These are phyloP conservation scores for Globisporangium canariense DNA, from an alignment of 352 stramenopile genomes.

Conservation along the genomic window DNA sequence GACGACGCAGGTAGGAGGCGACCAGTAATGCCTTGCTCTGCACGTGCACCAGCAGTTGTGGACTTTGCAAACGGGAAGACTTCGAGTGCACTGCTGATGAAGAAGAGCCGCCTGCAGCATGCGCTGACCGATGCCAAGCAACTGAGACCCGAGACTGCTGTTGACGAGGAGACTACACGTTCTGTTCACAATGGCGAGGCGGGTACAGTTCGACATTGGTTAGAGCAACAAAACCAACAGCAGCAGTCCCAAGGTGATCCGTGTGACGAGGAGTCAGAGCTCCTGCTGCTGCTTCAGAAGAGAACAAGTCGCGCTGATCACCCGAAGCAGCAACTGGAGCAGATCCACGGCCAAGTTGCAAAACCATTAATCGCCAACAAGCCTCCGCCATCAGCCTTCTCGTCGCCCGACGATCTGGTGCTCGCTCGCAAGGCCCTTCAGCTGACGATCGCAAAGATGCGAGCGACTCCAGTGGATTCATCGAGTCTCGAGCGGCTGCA, in stretches of 20 bases:
- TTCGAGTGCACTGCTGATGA: slow-evolving; percentile 4
- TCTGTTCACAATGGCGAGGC: too few relatives aligned
- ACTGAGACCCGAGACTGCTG: neutral
- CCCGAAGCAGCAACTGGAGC: neutral
- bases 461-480: neutral
- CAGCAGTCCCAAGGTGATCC: neutral
- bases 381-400: neutral
- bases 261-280: neutral
- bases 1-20: neutral
- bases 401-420: neutral
- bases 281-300: neutral
- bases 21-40: neutral
- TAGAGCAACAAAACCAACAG: neutral
- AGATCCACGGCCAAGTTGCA: neutral
- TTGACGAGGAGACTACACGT: too few relatives aligned
- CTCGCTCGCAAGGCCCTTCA: slow-evolving; percentile 6
- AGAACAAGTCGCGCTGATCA: too few relatives aligned
- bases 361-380: neutral
- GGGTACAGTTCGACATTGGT: too few relatives aligned
- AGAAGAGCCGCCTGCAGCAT: slow-evolving; percentile 21
- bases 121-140: slow-evolving; percentile 18
- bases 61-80: neutral
- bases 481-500: neutral
- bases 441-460: slow-evolving; percentile 1
- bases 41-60: neutral